Evolutionary conservation across 2,329 filamentous ascomycete genomes (phyloP).

Genomic region (Scedosporium aurantiacum): DNA sequence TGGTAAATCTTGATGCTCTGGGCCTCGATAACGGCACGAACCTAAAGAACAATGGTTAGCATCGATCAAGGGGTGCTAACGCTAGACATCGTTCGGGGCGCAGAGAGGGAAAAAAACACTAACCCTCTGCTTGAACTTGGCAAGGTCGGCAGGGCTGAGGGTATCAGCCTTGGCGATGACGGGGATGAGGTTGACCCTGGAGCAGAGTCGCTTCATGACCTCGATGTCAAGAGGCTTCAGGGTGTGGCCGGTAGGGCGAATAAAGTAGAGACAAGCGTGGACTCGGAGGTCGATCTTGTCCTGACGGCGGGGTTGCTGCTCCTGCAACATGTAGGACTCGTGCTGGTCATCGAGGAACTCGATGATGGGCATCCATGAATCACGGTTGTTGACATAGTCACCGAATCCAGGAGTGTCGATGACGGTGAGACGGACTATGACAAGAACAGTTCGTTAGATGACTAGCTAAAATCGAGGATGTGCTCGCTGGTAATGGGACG

Average conservation of each 20-base stretch:
- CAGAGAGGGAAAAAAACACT: constrained; percentile 21
- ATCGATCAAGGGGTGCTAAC: neutral
- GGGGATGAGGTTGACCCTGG: constrained; percentile 94
- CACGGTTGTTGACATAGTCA: constrained; percentile 99
- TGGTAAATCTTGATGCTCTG: constrained; percentile 99
- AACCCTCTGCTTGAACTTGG: constrained; percentile 84
- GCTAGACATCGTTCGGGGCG: constrained; percentile 22
- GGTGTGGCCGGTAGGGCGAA: constrained; percentile 95
- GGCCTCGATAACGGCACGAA: constrained; percentile 88
- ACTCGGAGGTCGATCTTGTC: constrained; percentile 99
- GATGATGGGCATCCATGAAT: constrained; percentile 99
- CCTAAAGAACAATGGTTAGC: constrained; percentile 41
- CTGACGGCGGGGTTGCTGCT: constrained; percentile 93
- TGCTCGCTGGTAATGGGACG: neutral
- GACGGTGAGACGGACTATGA: constrained; percentile 84
- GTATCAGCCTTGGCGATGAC: constrained; percentile 99
- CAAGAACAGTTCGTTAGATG: constrained; percentile 11
- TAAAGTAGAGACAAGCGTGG: constrained; percentile 97
- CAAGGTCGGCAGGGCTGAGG: constrained; percentile 80
- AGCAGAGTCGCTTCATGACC: constrained; percentile 98
- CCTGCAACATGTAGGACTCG: constrained; percentile 99
- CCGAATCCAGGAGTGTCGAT: constrained; percentile 98
- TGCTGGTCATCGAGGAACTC: constrained; percentile 99
- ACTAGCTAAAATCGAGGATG: neutral
- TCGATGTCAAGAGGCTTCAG: constrained; percentile 98